phyloP scores from a whole-genome alignment of 345 rosid species.

The Geranium rotundifolium region DNA sequence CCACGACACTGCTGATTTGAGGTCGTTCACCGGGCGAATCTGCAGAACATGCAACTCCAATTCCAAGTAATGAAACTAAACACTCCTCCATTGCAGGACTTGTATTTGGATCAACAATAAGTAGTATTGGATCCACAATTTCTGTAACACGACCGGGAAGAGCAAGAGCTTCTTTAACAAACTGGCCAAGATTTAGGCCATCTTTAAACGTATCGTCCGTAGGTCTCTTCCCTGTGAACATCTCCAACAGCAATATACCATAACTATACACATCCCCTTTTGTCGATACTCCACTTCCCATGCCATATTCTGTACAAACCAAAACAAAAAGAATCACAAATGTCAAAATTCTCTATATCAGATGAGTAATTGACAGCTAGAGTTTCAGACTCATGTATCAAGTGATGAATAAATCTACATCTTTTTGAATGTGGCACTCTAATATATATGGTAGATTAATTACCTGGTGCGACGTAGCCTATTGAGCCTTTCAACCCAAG shows the following conservation, averaged over 20 bases:
- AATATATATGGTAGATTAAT: no score
- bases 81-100: no score
- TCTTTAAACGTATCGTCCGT: slow-evolving; percentile 17
- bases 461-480: neutral
- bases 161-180: slow-evolving; percentile 8
- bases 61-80: no score
- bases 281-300: slow-evolving; percentile 15
- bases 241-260: slow-evolving; percentile 21
- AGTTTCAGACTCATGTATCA: no score
- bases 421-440: no score
- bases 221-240: slow-evolving; percentile 18
- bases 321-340: neutral
- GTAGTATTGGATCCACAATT: slow-evolving; percentile 1
- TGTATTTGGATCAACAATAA: no score
- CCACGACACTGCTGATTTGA: no score
- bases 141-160: slow-evolving; percentile 7
- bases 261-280: slow-evolving; percentile 23
- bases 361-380: no score
- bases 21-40: no score
- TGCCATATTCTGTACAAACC: slow-evolving; percentile 18
- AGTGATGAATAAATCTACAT: no score
- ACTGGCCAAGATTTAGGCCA: slow-evolving; percentile 9
- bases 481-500: neutral
- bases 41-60: no score
- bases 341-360: no score